phyloP scores from a whole-genome alignment of 1,284 basidiomycete genomes.

The Volvariella volvacea region DNA sequence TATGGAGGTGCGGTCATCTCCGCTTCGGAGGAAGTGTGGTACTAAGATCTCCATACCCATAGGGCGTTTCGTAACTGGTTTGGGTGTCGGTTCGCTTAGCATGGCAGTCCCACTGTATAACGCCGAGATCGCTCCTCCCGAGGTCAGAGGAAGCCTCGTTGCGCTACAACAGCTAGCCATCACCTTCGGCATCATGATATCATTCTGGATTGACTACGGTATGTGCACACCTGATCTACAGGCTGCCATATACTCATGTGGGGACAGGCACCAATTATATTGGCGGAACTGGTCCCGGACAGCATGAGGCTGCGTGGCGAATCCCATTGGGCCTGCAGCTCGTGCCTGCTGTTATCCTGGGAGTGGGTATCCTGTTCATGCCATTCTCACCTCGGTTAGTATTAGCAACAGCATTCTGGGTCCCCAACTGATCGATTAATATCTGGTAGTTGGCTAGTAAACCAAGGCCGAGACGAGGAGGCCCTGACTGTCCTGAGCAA shows the following conservation, averaged over 20 bases:
- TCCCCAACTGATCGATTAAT: slow-evolving; percentile 6
- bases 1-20: slow-evolving; percentile 42
- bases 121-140: slow-evolving; percentile 65
- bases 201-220: slow-evolving; percentile 79
- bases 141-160: slow-evolving; percentile 77
- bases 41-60: slow-evolving; percentile 5
- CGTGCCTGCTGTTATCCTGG: slow-evolving; percentile 64
- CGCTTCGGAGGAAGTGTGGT: background rate
- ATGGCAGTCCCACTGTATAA: slow-evolving; percentile 78
- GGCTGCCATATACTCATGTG: background rate
- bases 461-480: slow-evolving; percentile 70
- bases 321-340: slow-evolving; percentile 74
- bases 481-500: slow-evolving; percentile 57
- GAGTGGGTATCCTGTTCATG: slow-evolving; percentile 60
- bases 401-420: slow-evolving; percentile 1
- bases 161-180: slow-evolving; percentile 80
- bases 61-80: slow-evolving; percentile 71
- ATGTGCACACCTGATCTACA: slow-evolving; percentile 6
- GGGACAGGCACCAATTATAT: slow-evolving; percentile 59
- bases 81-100: slow-evolving; percentile 70
- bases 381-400: slow-evolving; percentile 59
- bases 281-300: slow-evolving; percentile 48
- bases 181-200: slow-evolving; percentile 61
- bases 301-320: slow-evolving; percentile 69
- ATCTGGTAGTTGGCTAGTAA: slow-evolving; percentile 66